A percentile compares a stretch with the other conserved stretches of the same genome.
phyloP scores from a whole-genome alignment of 2,329 filamentous ascomycete genomes.

The Aspergillus vadensis region DNA sequence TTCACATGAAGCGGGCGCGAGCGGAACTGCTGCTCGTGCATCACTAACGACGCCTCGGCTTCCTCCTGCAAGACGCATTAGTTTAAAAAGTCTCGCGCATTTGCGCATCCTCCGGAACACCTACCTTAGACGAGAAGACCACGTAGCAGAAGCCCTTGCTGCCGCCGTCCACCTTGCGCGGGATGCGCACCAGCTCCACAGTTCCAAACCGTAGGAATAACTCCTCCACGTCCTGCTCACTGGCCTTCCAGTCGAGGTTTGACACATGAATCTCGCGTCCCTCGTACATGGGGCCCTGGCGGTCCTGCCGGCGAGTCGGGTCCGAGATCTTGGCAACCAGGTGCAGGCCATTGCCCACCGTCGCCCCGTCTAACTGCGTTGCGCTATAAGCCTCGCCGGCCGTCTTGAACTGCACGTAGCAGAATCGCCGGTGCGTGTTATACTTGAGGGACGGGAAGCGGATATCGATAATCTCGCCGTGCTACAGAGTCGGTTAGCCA shows the following conservation, averaged over 20 bases:
- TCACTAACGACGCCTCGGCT: constrained; percentile 63
- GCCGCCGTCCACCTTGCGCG: constrained; percentile 66
- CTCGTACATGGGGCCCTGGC: constrained; percentile 80
- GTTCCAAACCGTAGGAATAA: constrained; percentile 75
- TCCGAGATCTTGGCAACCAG: constrained; percentile 83
- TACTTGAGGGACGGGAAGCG: constrained; percentile 90
- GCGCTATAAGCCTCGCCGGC: constrained; percentile 69
- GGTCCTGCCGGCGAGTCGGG: constrained; percentile 73
- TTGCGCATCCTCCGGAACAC: background rate
- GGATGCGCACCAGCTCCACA: constrained; percentile 71
- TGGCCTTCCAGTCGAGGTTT: constrained; percentile 64
- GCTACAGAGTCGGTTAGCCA: constrained; percentile 43
- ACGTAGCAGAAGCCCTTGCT: constrained; percentile 80
- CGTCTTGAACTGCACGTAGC: constrained; percentile 86
- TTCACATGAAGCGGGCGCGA: constrained; percentile 69
- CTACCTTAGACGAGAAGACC: constrained; percentile 67
- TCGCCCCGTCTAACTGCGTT: constrained; percentile 69
- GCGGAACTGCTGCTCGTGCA: constrained; percentile 71
- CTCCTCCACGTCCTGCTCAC: constrained; percentile 68
- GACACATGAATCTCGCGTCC: constrained; percentile 81
- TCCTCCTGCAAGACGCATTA: constrained; percentile 54
- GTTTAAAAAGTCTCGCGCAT: background rate
- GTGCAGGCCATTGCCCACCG: constrained; percentile 68
- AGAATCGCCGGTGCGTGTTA: constrained; percentile 87
- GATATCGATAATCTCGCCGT: constrained; percentile 80